phyloP scores from a whole-genome alignment of 2,329 filamentous ascomycete species.

The Cladosporium sp. region DNA sequence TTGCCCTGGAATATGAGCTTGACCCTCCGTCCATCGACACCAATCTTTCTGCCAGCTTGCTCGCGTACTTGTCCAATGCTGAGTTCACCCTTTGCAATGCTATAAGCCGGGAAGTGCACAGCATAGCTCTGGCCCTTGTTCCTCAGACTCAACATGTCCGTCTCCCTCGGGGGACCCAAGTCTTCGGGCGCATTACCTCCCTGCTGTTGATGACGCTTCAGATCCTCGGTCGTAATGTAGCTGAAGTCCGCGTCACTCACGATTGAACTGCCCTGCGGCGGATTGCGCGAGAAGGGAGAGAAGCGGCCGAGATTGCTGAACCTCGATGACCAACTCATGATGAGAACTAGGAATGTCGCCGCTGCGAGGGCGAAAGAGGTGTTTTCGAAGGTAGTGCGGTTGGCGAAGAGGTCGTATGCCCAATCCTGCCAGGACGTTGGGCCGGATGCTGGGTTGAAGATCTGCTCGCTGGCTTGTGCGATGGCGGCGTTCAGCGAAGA shows the following conservation, averaged over 20 bases:
- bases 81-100: constrained; percentile 70
- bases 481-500: constrained; percentile 18
- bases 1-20: constrained; percentile 71
- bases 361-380: constrained; percentile 29
- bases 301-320: constrained; percentile 44
- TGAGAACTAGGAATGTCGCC: constrained; percentile 36
- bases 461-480: constrained; percentile 15
- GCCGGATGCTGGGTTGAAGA: constrained; percentile 5
- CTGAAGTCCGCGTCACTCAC: constrained; percentile 74
- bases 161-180: constrained; percentile 49
- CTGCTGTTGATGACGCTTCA: constrained; percentile 34
- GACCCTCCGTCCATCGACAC: constrained; percentile 54
- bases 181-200: constrained; percentile 39
- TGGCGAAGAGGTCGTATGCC: constrained; percentile 23
- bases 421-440: constrained; percentile 13
- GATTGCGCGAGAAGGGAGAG: constrained; percentile 45
- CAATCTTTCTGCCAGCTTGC: constrained; percentile 63
- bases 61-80: constrained; percentile 62
- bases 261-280: constrained; percentile 42
- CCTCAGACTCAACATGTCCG: constrained; percentile 68
- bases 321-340: constrained; percentile 47
- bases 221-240: constrained; percentile 76
- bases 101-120: constrained; percentile 69
- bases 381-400: constrained; percentile 27
- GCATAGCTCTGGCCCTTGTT: constrained; percentile 63